Percentiles rank a stretch among this genome's conserved stretches.
phyloP scores from a whole-genome alignment of 306 rosid genomes.

The Pueraria montana region DNA sequence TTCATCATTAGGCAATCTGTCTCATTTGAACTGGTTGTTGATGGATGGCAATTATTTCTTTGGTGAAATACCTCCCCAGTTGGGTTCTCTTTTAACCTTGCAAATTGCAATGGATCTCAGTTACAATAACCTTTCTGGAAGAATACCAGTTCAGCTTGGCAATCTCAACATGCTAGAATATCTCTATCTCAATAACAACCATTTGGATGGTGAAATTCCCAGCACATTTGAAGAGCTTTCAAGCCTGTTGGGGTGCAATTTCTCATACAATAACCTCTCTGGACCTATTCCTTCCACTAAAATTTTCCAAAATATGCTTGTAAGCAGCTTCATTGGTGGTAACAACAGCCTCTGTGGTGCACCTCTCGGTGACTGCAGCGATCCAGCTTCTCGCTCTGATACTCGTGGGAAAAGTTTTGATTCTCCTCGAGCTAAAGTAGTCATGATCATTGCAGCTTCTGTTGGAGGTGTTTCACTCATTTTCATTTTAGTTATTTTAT shows the following conservation, averaged over 20 bases:
- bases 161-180: slow-evolving; percentile 72
- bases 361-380: slow-evolving; percentile 67
- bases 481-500: slow-evolving; percentile 71
- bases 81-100: slow-evolving; percentile 86
- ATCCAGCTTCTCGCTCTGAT: slow-evolving; percentile 55
- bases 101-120: slow-evolving; percentile 96
- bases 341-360: slow-evolving; percentile 87
- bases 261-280: slow-evolving; percentile 86
- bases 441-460: slow-evolving; percentile 69
- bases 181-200: slow-evolving; percentile 83
- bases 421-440: slow-evolving; percentile 64
- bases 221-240: slow-evolving; percentile 74
- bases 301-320: slow-evolving; percentile 74
- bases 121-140: slow-evolving; percentile 78
- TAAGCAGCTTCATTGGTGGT: slow-evolving; percentile 79
- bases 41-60: slow-evolving; percentile 81
- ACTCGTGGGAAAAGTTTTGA: slow-evolving; percentile 34
- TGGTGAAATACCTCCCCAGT: slow-evolving; percentile 79
- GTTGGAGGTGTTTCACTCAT: slow-evolving; percentile 93
- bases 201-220: slow-evolving; percentile 89
- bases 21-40: slow-evolving; percentile 85
- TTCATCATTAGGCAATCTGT: slow-evolving; percentile 69
- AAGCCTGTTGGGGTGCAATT: slow-evolving; percentile 86
- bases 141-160: slow-evolving; percentile 79
- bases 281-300: slow-evolving; percentile 81